These are phyloP conservation scores for Agastache rugosa DNA, from an alignment of 257 asterid species.

Conservation along the genomic window DNA sequence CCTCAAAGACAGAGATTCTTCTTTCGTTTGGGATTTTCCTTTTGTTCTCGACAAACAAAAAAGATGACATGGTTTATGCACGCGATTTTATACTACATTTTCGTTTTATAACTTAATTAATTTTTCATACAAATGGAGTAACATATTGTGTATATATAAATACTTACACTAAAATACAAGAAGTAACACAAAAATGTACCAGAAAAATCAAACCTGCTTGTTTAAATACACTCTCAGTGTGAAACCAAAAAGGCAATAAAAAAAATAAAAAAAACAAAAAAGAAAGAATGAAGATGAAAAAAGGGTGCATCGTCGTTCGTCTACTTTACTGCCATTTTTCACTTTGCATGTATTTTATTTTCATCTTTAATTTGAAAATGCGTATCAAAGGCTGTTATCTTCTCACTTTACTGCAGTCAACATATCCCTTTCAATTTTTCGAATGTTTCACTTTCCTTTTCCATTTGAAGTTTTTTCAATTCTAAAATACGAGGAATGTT, in stretches of 20 bases:
- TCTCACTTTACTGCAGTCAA: constrained; percentile 24
- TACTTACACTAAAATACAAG: background rate
- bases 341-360: constrained; percentile 25
- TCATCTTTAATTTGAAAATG: constrained; percentile 39
- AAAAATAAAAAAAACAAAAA: too few species aligned
- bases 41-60: constrained; percentile 25
- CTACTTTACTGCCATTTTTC: constrained; percentile 26
- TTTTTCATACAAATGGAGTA: too few species aligned
- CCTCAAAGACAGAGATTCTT: background rate
- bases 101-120: too few species aligned
- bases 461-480: background rate
- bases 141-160: too few species aligned
- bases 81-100: too few species aligned
- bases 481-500: background rate
- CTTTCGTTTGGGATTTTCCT: background rate
- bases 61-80: too few species aligned
- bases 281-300: background rate
- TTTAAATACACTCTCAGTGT: background rate
- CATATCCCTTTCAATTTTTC: background rate
- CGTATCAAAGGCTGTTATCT: constrained; percentile 16
- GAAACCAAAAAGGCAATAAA: background rate
- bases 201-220: background rate
- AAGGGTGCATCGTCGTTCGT: background rate
- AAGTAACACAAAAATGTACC: background rate
- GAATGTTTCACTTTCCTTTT: background rate